These are phyloP conservation scores for Blastobotrys apis DNA, from an alignment of 1,139 yeast genomes.

Conservation along the genomic window DNA sequence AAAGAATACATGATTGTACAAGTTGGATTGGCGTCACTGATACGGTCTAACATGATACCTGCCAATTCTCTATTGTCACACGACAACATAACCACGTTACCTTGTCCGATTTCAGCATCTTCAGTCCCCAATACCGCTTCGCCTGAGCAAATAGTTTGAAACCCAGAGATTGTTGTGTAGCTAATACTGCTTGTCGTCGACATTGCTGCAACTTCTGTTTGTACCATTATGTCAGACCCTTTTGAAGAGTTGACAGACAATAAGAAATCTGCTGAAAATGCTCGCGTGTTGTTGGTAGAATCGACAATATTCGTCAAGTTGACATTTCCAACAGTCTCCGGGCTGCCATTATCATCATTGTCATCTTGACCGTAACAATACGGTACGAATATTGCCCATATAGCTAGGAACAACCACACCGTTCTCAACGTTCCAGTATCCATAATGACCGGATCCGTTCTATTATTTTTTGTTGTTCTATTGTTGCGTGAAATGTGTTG, in stretches of 20 bases:
- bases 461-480: not conserved
- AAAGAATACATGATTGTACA: constrained; percentile 32
- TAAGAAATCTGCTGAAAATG: constrained; percentile 17
- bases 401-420: not conserved
- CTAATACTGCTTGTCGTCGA: constrained; percentile 26
- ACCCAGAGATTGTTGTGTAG: constrained; percentile 19
- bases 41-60: constrained; percentile 24
- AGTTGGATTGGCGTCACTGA: constrained; percentile 27
- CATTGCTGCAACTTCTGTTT: constrained; percentile 26
- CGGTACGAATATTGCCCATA: not conserved
- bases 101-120: constrained; percentile 11
- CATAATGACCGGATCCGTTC: not conserved
- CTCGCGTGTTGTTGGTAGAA: constrained; percentile 22
- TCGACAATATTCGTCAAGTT: constrained; percentile 20
- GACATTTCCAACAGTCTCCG: constrained; percentile 18
- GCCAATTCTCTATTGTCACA: constrained; percentile 30
- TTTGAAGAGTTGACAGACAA: constrained; percentile 16
- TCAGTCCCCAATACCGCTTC: constrained; percentile 17
- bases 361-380: no score
- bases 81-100: constrained; percentile 28
- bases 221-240: constrained; percentile 18
- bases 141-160: constrained; percentile 27
- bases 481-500: no score
- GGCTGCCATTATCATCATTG: constrained; percentile 12
- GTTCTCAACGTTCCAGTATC: not conserved